These are phyloP conservation scores for Cylindrotheca closterium DNA, from an alignment of 108 stramenopile species.

Conservation along the genomic window DNA sequence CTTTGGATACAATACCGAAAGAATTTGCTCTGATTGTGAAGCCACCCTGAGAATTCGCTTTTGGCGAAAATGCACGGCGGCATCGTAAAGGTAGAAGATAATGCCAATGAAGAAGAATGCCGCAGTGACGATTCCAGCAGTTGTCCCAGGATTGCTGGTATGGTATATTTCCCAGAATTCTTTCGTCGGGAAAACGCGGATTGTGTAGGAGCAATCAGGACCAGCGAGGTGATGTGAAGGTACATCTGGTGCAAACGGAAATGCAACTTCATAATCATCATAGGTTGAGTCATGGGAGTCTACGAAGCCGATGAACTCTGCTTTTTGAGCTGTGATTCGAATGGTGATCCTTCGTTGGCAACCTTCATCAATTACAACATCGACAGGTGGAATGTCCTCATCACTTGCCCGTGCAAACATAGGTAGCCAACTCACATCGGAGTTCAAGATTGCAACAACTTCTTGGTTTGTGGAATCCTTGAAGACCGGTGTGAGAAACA, in stretches of 20 bases:
- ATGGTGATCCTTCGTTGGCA: conserved; percentile 7
- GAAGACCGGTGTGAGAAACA: conserved; percentile 17
- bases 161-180: conserved; percentile 39
- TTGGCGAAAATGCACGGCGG: conserved; percentile 43
- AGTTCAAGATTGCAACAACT: conserved; percentile 16
- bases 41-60: conserved; percentile 28
- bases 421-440: conserved; percentile 8
- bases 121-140: conserved; percentile 30
- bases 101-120: conserved; percentile 44
- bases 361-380: conserved; percentile 4
- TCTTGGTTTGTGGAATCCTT: neutral
- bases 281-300: conserved; percentile 8
- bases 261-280: neutral
- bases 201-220: conserved; percentile 2
- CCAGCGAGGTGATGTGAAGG: conserved; percentile 25
- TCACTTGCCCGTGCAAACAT: conserved; percentile 3
- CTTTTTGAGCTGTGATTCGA: neutral
- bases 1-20: conserved; percentile 50
- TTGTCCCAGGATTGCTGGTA: conserved; percentile 17
- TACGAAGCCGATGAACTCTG: neutral
- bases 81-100: conserved; percentile 53
- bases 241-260: conserved; percentile 20
- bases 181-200: conserved; percentile 48
- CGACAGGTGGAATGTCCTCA: neutral
- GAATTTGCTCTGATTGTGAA: conserved; percentile 33